A percentile compares a stretch with the other conserved stretches of the same genome.
These are phyloP conservation scores for Nemania sp. DNA, from an alignment of 2,329 filamentous ascomycete genomes.

Conservation along the genomic window DNA sequence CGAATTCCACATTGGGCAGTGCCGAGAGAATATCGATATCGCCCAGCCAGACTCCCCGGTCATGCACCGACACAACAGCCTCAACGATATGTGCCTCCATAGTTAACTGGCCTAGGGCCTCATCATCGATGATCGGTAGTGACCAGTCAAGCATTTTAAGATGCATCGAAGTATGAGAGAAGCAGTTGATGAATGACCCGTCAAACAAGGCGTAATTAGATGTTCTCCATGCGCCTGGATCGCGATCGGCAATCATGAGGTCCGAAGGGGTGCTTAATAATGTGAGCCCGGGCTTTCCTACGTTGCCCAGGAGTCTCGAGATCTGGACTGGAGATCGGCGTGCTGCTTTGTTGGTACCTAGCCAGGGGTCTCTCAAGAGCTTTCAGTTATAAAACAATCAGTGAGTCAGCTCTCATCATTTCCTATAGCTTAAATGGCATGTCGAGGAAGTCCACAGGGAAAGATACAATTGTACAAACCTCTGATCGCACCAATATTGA, in stretches of 20 bases:
- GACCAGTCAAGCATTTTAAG: constrained; percentile 1
- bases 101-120: not conserved
- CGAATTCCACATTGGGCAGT: too few relatives aligned
- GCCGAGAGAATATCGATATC: constrained; percentile 1
- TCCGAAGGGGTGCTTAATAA: not conserved
- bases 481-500: too few relatives aligned
- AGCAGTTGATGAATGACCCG: not conserved
- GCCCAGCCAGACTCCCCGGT: not conserved
- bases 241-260: not conserved
- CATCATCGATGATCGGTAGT: not conserved
- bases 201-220: constrained; percentile 2
- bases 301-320: not conserved
- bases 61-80: constrained; percentile 1
- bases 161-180: constrained; percentile 1
- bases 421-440: too few relatives aligned
- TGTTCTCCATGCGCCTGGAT: not conserved
- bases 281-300: constrained; percentile 1
- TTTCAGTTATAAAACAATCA: too few relatives aligned
- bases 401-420: too few relatives aligned
- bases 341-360: too few relatives aligned
- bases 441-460: too few relatives aligned
- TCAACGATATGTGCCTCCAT: not conserved
- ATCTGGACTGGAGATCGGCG: too few relatives aligned
- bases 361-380: too few relatives aligned
- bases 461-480: too few relatives aligned